phyloP scores from a whole-genome alignment of 2,329 filamentous ascomycete genomes.

The Tolypocladium guangdongense region DNA sequence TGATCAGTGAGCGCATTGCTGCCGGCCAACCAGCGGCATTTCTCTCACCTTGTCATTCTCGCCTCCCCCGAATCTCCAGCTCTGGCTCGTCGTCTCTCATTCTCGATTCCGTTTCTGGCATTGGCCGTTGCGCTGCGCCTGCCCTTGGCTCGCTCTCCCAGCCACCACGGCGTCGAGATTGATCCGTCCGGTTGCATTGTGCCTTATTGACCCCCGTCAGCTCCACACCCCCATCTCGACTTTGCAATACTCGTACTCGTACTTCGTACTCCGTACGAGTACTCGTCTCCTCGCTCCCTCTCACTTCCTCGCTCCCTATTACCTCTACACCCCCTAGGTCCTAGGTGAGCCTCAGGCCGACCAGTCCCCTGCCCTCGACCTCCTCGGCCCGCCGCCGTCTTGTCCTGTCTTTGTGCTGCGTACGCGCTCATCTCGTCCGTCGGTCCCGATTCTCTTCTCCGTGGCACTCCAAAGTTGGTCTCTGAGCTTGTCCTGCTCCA shows the following conservation, averaged over 20 bases:
- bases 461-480: slow-evolving; percentile 10
- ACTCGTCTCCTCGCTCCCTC: slow-evolving; percentile 19
- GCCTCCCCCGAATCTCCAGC: not conserved
- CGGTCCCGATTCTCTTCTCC: slow-evolving; percentile 13
- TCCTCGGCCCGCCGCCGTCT: slow-evolving; percentile 7
- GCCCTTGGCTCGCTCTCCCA: not conserved
- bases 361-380: slow-evolving; percentile 9
- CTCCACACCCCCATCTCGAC: slow-evolving; percentile 12
- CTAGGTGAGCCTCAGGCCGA: slow-evolving; percentile 3
- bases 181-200: not conserved
- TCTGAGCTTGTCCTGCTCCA: slow-evolving; percentile 11
- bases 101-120: not conserved
- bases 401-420: slow-evolving; percentile 4
- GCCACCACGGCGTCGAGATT: not conserved
- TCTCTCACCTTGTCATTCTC: not conserved
- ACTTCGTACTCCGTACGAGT: too few species aligned
- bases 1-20: not conserved
- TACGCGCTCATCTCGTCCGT: slow-evolving; percentile 5
- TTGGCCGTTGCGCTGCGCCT: not conserved
- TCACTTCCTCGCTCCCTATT: slow-evolving; percentile 19
- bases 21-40: not conserved
- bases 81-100: not conserved
- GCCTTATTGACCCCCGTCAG: slow-evolving; percentile 9
- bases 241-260: slow-evolving; percentile 6
- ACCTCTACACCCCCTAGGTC: too few species aligned